Conservation (phyloP, 2,329 filamentous ascomycete species). For the Fusarium domesticum region DNA sequence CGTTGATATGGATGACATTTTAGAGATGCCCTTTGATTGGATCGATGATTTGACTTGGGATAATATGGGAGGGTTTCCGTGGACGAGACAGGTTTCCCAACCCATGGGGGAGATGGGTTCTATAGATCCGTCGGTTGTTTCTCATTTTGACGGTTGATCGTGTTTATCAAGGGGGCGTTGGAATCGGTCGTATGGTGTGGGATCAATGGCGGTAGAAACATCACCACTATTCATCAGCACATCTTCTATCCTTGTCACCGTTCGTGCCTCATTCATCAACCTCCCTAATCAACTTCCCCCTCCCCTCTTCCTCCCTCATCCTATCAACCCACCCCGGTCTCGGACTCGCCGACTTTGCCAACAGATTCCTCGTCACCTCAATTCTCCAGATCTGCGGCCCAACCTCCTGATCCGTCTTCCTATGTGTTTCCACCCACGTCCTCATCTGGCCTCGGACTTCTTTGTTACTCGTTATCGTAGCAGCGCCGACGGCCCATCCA, state of each 20-base stretch:
- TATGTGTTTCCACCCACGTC: slow-evolving; percentile 35
- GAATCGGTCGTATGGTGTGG: too few species aligned
- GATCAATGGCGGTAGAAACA: too few species aligned
- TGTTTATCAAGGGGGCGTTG: neutral
- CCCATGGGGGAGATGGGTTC: slow-evolving; percentile 11
- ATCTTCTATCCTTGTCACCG: too few species aligned
- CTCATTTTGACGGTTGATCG: slow-evolving; percentile 7
- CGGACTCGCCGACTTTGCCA: slow-evolving; percentile 34
- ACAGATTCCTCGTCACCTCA: slow-evolving; percentile 36
- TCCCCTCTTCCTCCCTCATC: neutral
- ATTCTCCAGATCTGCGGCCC: slow-evolving; percentile 36
- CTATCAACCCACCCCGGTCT: slow-evolving; percentile 12
- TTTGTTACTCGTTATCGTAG: slow-evolving; percentile 41
- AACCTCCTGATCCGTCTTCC: slow-evolving; percentile 28
- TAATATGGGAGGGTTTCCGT: slow-evolving; percentile 19
- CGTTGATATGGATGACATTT: slow-evolving; percentile 20
- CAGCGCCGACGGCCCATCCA: slow-evolving; percentile 36
- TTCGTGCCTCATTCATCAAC: neutral
- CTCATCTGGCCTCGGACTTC: slow-evolving; percentile 37
- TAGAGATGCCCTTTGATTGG: slow-evolving; percentile 29
- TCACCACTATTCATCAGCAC: too few species aligned
- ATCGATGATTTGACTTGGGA: slow-evolving; percentile 25
- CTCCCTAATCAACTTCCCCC: neutral
- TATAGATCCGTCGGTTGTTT: slow-evolving; percentile 17
- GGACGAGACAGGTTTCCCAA: slow-evolving; percentile 10